Base-by-base conservation (phyloP, 2,329 filamentous ascomycete genomes). In the Bipolaris cookei region DNA sequence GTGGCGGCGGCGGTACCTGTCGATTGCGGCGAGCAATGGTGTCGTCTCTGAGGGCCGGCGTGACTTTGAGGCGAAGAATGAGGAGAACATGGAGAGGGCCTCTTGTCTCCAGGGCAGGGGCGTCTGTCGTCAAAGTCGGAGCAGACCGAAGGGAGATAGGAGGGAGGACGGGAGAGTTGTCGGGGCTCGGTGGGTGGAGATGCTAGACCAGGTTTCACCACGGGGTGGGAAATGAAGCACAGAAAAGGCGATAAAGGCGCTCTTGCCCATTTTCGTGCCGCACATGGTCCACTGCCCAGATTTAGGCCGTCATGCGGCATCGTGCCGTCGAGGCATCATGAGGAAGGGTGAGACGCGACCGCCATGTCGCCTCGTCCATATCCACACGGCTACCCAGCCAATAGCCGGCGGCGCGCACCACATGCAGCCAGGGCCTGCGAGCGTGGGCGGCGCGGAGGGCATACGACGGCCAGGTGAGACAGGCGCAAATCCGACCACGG, bases 11-110 rank as follows among this genome's bases (percentile, higher is more conserved):
- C 70, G 75, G 59, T 70, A 71, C 46, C 62, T 60, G 51, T 61
- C 62, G 45, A 74, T 61, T 30, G 72, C 71, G 23, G 72, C 65
- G 42, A 76, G 69, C 23, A 76, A 70, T 51, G 75, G 75, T 52
- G 75, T 75, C 28, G 68, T 68, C 65, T 77, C 75, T 8, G 69
- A 68, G 16, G 61, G 62, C 47, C 63, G 65, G 62, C 65, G 64
- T 62, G 70, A 69, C 44, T 65, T 71, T 35, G 68, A 65, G 55
- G 67, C 63, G 66, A 76, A 61, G 38, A 77, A 64, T 67, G 75
- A 77, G 57, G 71, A 67, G 64, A 77, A 76, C 75, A 77, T 77
- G 66, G 61, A 64, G 66, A 52, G 46, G 45, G 49, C 51, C 63
- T 56, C 54, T 49, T 46, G 42, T 60, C 60, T 65, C 59, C 51